Base-by-base conservation (phyloP, 352 stramenopile species). In the Blastocystis sp. region DNA sequence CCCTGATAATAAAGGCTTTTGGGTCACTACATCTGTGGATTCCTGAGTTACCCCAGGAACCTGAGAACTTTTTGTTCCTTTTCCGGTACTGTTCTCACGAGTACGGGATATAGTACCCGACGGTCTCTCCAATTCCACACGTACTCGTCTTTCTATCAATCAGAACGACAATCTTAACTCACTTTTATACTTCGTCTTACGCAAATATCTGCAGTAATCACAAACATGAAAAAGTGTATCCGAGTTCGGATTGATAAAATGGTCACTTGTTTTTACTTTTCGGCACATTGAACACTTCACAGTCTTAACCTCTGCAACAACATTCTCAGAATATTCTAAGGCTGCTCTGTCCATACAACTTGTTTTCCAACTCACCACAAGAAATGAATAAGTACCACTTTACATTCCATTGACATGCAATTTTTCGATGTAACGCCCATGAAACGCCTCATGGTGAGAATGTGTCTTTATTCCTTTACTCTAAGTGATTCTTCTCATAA, bases 161-260 rank as follows among this genome's bases (percentile, higher is more conserved):
- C n/a, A 83, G 21, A 42, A 63, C 12, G 16, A 78, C 0, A 16
- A 14, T 29, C 32, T 7, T 65, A 14, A 21, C 24, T 9, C 65
- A 83, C 71, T 83, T 49, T 83, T 83, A 46, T 83, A 83, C 54
- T 83, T 83, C 42, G 71, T 83, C 39, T 83, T 83, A 65, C 71
- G 43, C 14, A 83, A 37, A 49, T 83, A 83, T 1, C 71, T 52
- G 39, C 71, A 83, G 21, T 83, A 65, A 27, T 83, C 71, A 67
- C 71, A 83, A 24, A 83, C 71, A 54, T 83, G 71, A 43, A 67
- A 83, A 0, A 83, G 32, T 19, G 52, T 39, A 32, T 65, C 52
- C 24, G 71, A 83, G 51, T 83, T 83, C 7, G 71, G 71, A 43
- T 83, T 83, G 21, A 83, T 63, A 65, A 83, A 83, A 83, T 83